Percentiles rank a stretch among this genome's conserved stretches.
phyloP scores from a whole-genome alignment of 148 eudicot genomes.

The Heliamphora exappendiculata region DNA sequence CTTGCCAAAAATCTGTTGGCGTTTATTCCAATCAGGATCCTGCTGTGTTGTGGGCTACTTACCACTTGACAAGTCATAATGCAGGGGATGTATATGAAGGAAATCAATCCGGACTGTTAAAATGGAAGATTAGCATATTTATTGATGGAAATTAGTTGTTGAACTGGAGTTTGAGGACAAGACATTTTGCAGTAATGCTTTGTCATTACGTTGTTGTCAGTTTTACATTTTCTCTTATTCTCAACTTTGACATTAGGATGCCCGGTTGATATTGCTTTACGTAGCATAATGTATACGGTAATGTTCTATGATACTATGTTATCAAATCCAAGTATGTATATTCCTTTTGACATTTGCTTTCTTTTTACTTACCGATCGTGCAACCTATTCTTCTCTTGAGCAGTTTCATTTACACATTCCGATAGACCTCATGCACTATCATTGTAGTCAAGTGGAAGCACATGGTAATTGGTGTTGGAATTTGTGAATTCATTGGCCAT shows the following conservation, averaged over 20 bases:
- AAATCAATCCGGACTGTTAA: neutral
- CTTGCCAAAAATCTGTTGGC: no score
- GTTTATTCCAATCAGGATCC: neutral
- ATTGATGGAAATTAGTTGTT: neutral
- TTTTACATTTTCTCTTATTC: no score
- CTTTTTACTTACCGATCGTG: neutral
- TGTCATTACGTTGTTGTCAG: no score
- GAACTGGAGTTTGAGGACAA: neutral
- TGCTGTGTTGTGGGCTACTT: neutral
- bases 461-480: neutral
- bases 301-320: conserved; percentile 57
- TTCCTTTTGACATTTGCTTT: conserved; percentile 1
- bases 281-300: no score
- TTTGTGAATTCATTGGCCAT: no score
- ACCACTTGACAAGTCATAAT: neutral
- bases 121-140: neutral
- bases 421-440: neutral
- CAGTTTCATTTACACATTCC: neutral
- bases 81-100: neutral
- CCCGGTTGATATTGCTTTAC: no score
- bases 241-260: no score
- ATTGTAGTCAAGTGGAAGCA: neutral
- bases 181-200: no score
- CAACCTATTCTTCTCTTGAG: neutral
- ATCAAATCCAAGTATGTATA: conserved; percentile 58